These are phyloP conservation scores for Cladophialophora psammophila DNA, from an alignment of 2,329 filamentous ascomycete species.

Conservation along the genomic window DNA sequence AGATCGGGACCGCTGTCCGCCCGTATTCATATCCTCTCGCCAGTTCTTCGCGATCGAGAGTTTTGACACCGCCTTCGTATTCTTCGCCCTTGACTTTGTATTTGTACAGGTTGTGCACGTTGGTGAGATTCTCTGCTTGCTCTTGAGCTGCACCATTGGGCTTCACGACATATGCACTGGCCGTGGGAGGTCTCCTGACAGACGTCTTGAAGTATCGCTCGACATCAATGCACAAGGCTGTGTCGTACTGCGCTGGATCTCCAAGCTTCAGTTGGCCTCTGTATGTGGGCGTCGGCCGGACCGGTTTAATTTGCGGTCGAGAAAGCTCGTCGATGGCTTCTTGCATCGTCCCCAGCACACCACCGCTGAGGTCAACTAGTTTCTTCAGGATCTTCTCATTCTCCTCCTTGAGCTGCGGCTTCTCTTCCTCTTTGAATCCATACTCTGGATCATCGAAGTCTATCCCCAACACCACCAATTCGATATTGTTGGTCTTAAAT, in stretches of 20 bases:
- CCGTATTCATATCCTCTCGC: conserved; percentile 97
- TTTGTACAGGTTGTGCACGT: conserved; percentile 75
- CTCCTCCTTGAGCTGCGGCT: conserved; percentile 71
- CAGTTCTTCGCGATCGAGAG: conserved; percentile 81
- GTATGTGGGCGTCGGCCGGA: conserved; percentile 79
- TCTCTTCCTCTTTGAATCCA: conserved; percentile 91
- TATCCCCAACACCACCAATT: conserved; percentile 82
- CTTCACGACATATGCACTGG: conserved; percentile 75
- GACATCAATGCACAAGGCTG: conserved; percentile 81
- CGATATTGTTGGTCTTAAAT: conserved; percentile 75
- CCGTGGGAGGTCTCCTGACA: conserved; percentile 74
- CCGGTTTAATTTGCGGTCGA: conserved; percentile 76
- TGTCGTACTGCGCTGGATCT: conserved; percentile 73
- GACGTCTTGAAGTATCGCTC: conserved; percentile 91
- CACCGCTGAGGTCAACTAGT: conserved; percentile 71
- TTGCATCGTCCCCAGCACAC: conserved; percentile 80
- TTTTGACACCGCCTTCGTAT: conserved; percentile 77
- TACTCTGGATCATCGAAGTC: conserved; percentile 94
- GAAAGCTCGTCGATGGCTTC: conserved; percentile 83
- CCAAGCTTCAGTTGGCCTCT: conserved; percentile 82
- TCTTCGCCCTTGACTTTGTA: conserved; percentile 82
- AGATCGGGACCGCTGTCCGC: conserved; percentile 87
- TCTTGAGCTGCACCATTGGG: conserved; percentile 38
- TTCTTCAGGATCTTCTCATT: conserved; percentile 75
- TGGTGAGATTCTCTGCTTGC: conserved; percentile 40